These are phyloP conservation scores for Pseudogymnoascus sp. DNA, from an alignment of 2,329 filamentous ascomycete species.

Conservation along the genomic window DNA sequence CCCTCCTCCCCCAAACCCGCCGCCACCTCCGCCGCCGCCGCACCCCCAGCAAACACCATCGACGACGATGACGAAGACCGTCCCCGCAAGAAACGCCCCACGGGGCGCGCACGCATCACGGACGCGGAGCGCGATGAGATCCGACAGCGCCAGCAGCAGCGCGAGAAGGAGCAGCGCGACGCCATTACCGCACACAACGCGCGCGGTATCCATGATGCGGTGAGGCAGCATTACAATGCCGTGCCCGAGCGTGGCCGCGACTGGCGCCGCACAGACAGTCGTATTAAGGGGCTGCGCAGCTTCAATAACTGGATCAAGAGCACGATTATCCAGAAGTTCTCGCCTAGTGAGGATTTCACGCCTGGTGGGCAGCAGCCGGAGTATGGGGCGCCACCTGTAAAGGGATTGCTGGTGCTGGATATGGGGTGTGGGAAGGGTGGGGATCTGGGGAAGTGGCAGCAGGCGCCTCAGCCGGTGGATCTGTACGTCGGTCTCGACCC, in stretches of 20 bases:
- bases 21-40: neutral
- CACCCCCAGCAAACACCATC: constrained; percentile 28
- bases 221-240: constrained; percentile 89
- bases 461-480: constrained; percentile 80
- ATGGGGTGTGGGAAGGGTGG: constrained; percentile 96
- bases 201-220: constrained; percentile 70
- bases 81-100: constrained; percentile 62
- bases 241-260: constrained; percentile 89
- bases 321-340: constrained; percentile 93
- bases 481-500: constrained; percentile 93
- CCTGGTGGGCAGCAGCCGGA: constrained; percentile 46
- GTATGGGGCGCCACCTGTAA: constrained; percentile 26
- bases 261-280: constrained; percentile 88
- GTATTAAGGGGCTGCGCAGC: constrained; percentile 86
- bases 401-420: constrained; percentile 74
- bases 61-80: constrained; percentile 28
- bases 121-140: constrained; percentile 59
- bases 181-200: constrained; percentile 18
- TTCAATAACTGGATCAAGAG: constrained; percentile 99
- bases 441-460: constrained; percentile 91
- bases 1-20: constrained; percentile 31
- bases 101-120: constrained; percentile 56
- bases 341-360: constrained; percentile 64
- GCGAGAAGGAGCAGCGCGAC: constrained; percentile 43
- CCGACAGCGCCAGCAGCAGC: constrained; percentile 47